Conservation (phyloP, 805 yeast genomes). For the Candida nanaspora region DNA sequence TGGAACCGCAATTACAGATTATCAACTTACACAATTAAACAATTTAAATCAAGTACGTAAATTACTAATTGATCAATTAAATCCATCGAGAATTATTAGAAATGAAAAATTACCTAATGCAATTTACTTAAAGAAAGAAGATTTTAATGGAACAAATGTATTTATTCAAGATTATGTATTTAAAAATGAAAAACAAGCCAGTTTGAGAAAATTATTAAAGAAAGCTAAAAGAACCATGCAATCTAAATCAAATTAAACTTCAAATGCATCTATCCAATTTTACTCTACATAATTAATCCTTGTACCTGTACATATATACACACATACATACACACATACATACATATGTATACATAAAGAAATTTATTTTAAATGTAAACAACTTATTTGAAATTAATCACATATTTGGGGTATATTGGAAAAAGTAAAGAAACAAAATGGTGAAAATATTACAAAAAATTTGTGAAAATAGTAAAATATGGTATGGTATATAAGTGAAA, state of each 20-base stretch:
- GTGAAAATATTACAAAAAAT: neutral
- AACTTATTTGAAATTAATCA: neutral
- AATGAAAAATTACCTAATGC: constrained; percentile 74
- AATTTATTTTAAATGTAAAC: too few species aligned
- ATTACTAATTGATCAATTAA: constrained; percentile 29
- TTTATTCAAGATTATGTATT: constrained; percentile 45
- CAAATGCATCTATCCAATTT: too few species aligned
- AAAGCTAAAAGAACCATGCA: constrained; percentile 21
- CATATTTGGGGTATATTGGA: neutral
- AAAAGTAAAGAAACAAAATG: neutral
- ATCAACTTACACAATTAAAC: constrained; percentile 34
- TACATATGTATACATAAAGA: neutral
- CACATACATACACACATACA: neutral
- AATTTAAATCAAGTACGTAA: constrained; percentile 30
- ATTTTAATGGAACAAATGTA: constrained; percentile 52
- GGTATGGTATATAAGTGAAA: neutral
- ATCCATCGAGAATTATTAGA: constrained; percentile 32
- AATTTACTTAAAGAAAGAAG: constrained; percentile 48
- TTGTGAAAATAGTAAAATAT: neutral
- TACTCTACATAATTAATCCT: too few species aligned
- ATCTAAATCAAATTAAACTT: too few species aligned
- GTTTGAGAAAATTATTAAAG: constrained; percentile 37
- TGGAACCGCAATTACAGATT: constrained; percentile 49
- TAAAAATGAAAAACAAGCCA: constrained; percentile 36
- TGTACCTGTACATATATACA: constrained; percentile 1